A percentile compares a stretch with the other conserved stretches of the same genome.
These are phyloP conservation scores for Aspergillus panamensis DNA, from an alignment of 495 filamentous ascomycete species.

Conservation along the genomic window DNA sequence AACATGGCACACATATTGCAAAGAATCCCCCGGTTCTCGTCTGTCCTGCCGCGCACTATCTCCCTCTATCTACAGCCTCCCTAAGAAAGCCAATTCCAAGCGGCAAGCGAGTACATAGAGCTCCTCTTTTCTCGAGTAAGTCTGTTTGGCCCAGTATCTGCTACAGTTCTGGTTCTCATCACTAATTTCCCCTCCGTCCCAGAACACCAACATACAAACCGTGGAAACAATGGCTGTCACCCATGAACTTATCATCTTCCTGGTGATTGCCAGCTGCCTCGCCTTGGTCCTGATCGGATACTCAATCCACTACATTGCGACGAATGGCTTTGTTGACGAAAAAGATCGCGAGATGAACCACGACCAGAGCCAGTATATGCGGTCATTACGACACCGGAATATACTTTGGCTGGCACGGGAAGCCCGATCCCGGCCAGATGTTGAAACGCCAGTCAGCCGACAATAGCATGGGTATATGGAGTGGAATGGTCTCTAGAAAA, in stretches of 20 bases:
- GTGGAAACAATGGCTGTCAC: constrained; percentile 8
- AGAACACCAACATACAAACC: neutral
- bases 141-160: neutral
- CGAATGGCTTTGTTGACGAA: constrained; percentile 17
- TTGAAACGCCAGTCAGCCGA: constrained; percentile 1
- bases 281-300: constrained; percentile 26
- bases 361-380: constrained; percentile 28
- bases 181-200: neutral
- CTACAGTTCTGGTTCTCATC: neutral
- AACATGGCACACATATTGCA: no score
- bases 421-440: neutral
- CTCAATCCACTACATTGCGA: constrained; percentile 22
- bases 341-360: constrained; percentile 10
- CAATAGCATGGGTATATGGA: neutral
- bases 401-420: constrained; percentile 18
- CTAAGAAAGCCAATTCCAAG: no score
- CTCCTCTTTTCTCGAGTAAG: no score
- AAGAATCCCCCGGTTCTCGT: no score
- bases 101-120: no score
- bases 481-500: neutral
- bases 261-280: constrained; percentile 25
- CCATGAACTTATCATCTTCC: constrained; percentile 20
- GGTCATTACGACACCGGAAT: constrained; percentile 21
- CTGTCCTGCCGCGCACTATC: no score
- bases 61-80: no score